Base-by-base conservation (phyloP, 164 flowering plant species). In the Umbilicus rupestris region DNA sequence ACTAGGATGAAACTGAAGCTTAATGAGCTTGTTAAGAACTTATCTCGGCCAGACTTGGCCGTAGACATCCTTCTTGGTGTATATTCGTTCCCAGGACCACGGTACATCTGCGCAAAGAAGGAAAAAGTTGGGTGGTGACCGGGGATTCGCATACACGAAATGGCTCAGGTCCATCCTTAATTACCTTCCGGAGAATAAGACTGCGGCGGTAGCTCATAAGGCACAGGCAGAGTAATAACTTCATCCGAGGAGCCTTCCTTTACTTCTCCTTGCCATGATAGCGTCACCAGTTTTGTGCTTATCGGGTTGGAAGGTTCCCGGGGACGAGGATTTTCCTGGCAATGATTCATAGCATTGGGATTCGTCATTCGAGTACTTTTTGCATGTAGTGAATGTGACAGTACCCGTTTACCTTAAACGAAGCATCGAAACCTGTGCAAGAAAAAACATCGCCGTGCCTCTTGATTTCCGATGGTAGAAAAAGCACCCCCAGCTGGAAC, bases 21-120 rank as follows among this genome's bases (percentile, higher is more conserved):
- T 42, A 4, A 10, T 16, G 45, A 8, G 45, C 14, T 1, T 8
- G 45, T 42, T 11, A 10, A 42, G n/a, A 45, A 45, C 49, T 16
- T 45, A 16, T 45, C 49, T 45, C n/a, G 49, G 49, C 49, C 49
- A 45, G n/a, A 45, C 49, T 45, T 45, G 49, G n/a, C 49, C 49
- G 17, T 45, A 45, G 3, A 45, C 95, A 79, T 95, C 99, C 72
- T 86, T 88, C 84, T 88, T 80, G 65, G 37, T 66, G 68, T 92
- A 90, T 64, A 74, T 75, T 20, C 83, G 79, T 33, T 95, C 99
- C 99, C 99, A 95, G 31, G 92, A 92, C 99, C 99, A 95, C 0
- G 99, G 97, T 1, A 84, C 80, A 80, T 95, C 99, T 95, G 90
- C 64, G 73, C 1, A 35, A 41, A 49, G 44, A 6, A 22, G 6